Percentiles rank a stretch among this genome's conserved stretches.
These are phyloP conservation scores for Xanthoconium separans DNA, from an alignment of 1,284 basidiomycete species.

Conservation along the genomic window DNA sequence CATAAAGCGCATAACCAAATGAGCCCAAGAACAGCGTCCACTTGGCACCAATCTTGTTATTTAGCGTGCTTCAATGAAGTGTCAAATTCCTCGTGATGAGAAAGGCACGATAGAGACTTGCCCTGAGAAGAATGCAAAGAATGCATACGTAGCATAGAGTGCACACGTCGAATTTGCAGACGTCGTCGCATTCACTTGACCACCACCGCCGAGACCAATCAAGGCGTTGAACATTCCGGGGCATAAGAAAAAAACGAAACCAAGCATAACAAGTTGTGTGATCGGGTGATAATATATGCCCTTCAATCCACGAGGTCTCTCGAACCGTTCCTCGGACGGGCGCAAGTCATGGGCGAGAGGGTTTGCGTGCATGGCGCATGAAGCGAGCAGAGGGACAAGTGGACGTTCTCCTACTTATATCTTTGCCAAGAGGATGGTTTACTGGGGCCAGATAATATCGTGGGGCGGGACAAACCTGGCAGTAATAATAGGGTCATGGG, in stretches of 20 bases:
- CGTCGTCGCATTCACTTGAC: too few relatives aligned
- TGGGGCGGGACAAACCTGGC: background rate
- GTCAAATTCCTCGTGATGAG: background rate
- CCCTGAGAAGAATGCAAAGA: slow-evolving; percentile 46
- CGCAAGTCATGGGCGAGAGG: background rate
- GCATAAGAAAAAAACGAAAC: slow-evolving; percentile 42
- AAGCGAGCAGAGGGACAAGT: background rate
- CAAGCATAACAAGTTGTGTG: slow-evolving; percentile 35
- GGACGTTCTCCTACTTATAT: background rate
- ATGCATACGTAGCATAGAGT: too few relatives aligned
- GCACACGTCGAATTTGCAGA: too few relatives aligned
- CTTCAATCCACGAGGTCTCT: background rate
- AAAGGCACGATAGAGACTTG: slow-evolving; percentile 16
- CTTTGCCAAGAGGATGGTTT: background rate
- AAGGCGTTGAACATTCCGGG: slow-evolving; percentile 34
- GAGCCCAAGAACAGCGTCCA: slow-evolving; percentile 53
- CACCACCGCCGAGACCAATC: too few relatives aligned
- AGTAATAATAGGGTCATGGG: background rate
- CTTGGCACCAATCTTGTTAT: slow-evolving; percentile 53
- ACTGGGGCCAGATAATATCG: background rate
- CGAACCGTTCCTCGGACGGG: background rate
- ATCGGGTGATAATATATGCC: slow-evolving; percentile 23
- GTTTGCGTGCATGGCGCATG: background rate
- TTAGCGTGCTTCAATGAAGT: slow-evolving; percentile 40
- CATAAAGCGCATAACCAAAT: slow-evolving; percentile 51